Evolutionary conservation across 1,139 yeast genomes (phyloP).

Genomic region (Nakaseomyces kungkrabaensis): DNA sequence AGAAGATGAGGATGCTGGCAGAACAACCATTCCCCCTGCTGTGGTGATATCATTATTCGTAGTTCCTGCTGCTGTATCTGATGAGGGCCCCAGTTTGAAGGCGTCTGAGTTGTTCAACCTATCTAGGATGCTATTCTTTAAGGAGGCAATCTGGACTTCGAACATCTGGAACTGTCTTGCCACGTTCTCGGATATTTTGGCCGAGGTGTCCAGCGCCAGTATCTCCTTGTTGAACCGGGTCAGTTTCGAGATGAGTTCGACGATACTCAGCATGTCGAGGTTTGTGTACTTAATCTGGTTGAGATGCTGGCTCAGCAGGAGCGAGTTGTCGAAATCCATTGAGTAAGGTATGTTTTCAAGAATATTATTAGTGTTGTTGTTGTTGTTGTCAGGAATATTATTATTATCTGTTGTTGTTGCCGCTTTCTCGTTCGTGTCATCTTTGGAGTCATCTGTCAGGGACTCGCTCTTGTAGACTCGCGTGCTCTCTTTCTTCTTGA

Average conservation of each 20-base stretch:
- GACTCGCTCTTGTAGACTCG: not conserved
- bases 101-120: not conserved
- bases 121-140: not conserved
- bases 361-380: not conserved
- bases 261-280: not conserved
- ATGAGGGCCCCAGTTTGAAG: not conserved
- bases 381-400: conserved; percentile 2
- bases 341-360: not conserved
- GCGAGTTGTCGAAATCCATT: not conserved
- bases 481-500: not conserved
- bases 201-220: not conserved
- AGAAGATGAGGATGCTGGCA: not conserved
- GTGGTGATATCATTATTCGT: too few relatives aligned
- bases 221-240: not conserved
- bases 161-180: not conserved
- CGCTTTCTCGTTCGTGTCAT: not conserved
- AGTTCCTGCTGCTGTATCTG: too few relatives aligned
- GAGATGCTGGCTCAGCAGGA: conserved; percentile 4
- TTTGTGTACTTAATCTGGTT: conserved; percentile 5
- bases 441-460: too few relatives aligned
- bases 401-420: conserved; percentile 2
- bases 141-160: not conserved
- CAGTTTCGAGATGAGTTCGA: not conserved
- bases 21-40: too few relatives aligned
- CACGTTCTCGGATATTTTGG: not conserved